Evolutionary conservation across 805 yeast genomes (phyloP), one percentile per base, ranked within the genome.

Genomic region (Saccharomycopsis amapae): DNA sequence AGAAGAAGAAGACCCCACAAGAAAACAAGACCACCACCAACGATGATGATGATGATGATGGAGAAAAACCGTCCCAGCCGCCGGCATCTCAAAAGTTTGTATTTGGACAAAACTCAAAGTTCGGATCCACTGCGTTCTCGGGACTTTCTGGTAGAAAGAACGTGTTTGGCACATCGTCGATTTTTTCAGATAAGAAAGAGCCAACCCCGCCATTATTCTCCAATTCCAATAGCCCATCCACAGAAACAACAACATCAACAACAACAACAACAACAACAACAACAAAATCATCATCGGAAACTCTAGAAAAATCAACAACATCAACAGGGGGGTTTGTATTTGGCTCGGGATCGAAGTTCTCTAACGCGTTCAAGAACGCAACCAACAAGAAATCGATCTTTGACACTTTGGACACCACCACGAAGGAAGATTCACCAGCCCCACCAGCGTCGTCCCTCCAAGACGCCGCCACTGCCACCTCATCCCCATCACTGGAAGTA

Each of bases 351-450:
- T 63, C 77, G 13, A 64, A 63, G 36, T 75, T 73, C 52, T 67
- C 71, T 2, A 74, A 74, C 55, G 83, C 84, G 1, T 78, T 79
- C 56, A 72, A 75, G 52, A 61, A 63, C 9, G 71, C 81, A 1
- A 52, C 73, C 31, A 64, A 61, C 31, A 75, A 73, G 55, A 71
- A 77, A 58, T 76, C 85, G 3, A 73, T 81, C 42, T 75, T 81
- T 54, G 83, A 79, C 48, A 53, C 55, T 34, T 37, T 51, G 17
- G 46, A 46, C 5, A n/a, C n/a, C n/a, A n/a, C n/a, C n/a, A n/a
- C n/a, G n/a, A n/a, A n/a, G n/a, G n/a, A n/a, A n/a, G n/a, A n/a
- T n/a, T n/a, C n/a, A n/a, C n/a, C n/a, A n/a, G n/a, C n/a, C n/a
- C n/a, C n/a, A n/a, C n/a, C n/a, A n/a, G n/a, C n/a, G n/a, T n/a